Base-by-base conservation (phyloP, 805 yeast species). In the Candida ascalaphidarum region DNA sequence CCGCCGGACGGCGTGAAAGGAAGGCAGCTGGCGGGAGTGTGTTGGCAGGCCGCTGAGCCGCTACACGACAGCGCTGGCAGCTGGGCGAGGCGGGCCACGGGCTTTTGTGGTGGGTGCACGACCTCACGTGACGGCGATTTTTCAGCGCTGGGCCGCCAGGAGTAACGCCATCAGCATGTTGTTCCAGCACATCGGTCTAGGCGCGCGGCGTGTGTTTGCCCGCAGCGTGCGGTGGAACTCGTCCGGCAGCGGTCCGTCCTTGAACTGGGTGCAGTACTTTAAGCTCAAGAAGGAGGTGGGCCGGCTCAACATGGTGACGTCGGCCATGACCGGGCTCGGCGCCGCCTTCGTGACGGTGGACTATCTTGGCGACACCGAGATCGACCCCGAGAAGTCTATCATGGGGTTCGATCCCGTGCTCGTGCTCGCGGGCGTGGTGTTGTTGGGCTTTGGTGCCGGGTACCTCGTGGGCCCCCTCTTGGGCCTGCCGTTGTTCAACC, bases 341-440 rank as follows among this genome's bases (percentile, higher is more conserved):
- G 85, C 94, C 2, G 72, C 83, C 14, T 61, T 67, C 10, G 46
- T 68, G 4, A 78, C 96, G 2, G 82, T 88, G 74, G 73, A 72
- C 1, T 78, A 76, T 49, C 63, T 88, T 28, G 77, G 95, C 17
- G 80, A 81, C 41, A 62, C 81, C 40, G 92, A 84, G 48, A 74
- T 92, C 35, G 96, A 89, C 51, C 81, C 89, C 21, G 85, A 94
- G 24, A 83, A 84, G 50, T 71, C 76, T 35, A 69, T 89, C 27
- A 71, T 81, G 55, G 98, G 97, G 2, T 66, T 89, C 35, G 97
- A 92, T 48, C 85, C 95, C n/a, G 64, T 83, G 41, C 73, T 82
- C 52, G 83, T 84, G 22, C 68, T 80, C 47, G 77, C 81, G 21
- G 84, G 81, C 23, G 86, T 79, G 1, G 72, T 86, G 24, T 54